Conservation (phyloP, 768 basidiomycete genomes). For the Boletellus ananas region DNA sequence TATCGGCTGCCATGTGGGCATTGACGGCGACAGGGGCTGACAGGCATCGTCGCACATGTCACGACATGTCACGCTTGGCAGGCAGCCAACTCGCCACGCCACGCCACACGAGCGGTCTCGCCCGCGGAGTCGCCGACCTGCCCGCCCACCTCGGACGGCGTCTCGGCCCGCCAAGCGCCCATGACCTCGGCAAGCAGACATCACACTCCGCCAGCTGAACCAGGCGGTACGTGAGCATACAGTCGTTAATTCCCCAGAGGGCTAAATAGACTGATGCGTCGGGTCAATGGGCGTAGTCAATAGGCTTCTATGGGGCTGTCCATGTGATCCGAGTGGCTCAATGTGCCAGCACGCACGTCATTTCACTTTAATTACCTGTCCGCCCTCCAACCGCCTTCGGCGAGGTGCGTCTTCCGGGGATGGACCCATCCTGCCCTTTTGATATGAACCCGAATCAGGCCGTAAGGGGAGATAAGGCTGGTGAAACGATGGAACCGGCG, state of each 20-base stretch:
- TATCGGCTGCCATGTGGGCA: slow-evolving; percentile 11
- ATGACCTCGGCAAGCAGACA: neutral
- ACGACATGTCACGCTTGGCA: slow-evolving; percentile 1
- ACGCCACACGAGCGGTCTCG: neutral
- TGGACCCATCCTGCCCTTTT: slow-evolving; percentile 30
- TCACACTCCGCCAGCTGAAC: slow-evolving; percentile 12
- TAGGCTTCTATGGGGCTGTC: slow-evolving; percentile 20
- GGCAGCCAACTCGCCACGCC: neutral
- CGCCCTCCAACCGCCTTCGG: slow-evolving; percentile 54
- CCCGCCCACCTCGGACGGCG: slow-evolving; percentile 18
- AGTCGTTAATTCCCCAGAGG: slow-evolving; percentile 19
- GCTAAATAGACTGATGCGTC: slow-evolving; percentile 22
- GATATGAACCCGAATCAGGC: slow-evolving; percentile 45
- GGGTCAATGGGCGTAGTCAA: slow-evolving; percentile 18
- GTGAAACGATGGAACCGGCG: slow-evolving; percentile 40
- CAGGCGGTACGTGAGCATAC: slow-evolving; percentile 4
- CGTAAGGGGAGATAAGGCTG: slow-evolving; percentile 52
- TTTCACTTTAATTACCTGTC: slow-evolving; percentile 52
- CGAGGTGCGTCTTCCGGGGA: slow-evolving; percentile 42
- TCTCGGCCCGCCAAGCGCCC: neutral
- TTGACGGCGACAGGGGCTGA: slow-evolving; percentile 9
- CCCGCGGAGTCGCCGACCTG: slow-evolving; percentile 21
- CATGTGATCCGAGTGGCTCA: slow-evolving; percentile 29
- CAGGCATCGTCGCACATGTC: slow-evolving; percentile 7
- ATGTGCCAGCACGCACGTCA: slow-evolving; percentile 28